A percentile compares a stretch with the other conserved stretches of the same genome.
These are phyloP conservation scores for Tolypocladium tropicale DNA, from an alignment of 2,329 filamentous ascomycete genomes.

Conservation along the genomic window DNA sequence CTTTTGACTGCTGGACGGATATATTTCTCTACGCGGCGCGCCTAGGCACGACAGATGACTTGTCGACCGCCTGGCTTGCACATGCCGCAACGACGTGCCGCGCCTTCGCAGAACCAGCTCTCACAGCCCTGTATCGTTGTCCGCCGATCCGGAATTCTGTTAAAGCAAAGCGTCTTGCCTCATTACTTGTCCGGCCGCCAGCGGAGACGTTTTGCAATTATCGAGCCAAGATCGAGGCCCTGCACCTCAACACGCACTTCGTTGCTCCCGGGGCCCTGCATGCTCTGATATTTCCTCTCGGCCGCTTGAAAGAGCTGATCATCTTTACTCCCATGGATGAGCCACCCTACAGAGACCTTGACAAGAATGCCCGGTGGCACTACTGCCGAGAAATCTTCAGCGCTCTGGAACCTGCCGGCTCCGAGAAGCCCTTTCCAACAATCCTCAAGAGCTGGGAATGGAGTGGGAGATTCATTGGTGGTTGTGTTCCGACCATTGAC, in stretches of 20 bases:
- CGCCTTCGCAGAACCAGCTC: slow-evolving; percentile 59
- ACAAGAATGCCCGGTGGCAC: slow-evolving; percentile 52
- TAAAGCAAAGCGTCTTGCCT: slow-evolving; percentile 33
- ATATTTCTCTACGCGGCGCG: slow-evolving; percentile 61
- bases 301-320: slow-evolving; percentile 58
- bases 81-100: slow-evolving; percentile 52
- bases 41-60: slow-evolving; percentile 26
- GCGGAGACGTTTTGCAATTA: slow-evolving; percentile 50
- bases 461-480: slow-evolving; percentile 44
- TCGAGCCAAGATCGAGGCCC: slow-evolving; percentile 55
- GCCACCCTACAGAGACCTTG: slow-evolving; percentile 52
- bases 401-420: slow-evolving; percentile 40
- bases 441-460: slow-evolving; percentile 48
- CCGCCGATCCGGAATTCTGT: slow-evolving; percentile 48
- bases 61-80: slow-evolving; percentile 53
- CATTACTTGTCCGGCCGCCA: slow-evolving; percentile 44
- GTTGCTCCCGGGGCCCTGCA: slow-evolving; percentile 30
- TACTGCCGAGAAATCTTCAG: slow-evolving; percentile 59
- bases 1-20: slow-evolving; percentile 58
- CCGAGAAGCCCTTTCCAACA: slow-evolving; percentile 20
- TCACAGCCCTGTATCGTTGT: slow-evolving; percentile 60
- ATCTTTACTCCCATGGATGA: slow-evolving; percentile 62
- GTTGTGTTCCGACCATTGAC: slow-evolving; percentile 33
- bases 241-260: slow-evolving; percentile 63
- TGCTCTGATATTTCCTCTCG: slow-evolving; percentile 52